phyloP scores from a whole-genome alignment of 2,329 filamentous ascomycete species.

The Trichoderma koningiopsis region DNA sequence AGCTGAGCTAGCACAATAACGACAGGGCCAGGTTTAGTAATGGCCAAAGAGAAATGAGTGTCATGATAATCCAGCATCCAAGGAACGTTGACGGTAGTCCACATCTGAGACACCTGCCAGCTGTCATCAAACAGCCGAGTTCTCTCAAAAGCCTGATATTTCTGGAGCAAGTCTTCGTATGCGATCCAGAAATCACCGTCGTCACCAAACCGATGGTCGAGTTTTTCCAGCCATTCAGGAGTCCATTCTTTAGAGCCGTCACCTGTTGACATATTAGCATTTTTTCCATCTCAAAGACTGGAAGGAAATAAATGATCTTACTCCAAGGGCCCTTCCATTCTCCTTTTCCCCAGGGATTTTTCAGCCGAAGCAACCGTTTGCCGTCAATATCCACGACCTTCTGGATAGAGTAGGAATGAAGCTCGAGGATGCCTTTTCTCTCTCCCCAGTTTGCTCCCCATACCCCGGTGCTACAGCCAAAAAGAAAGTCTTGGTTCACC shows the following conservation, averaged over 20 bases:
- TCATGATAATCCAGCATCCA: slow-evolving; percentile 60
- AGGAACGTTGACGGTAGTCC: slow-evolving; percentile 56
- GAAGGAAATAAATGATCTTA: slow-evolving; percentile 26
- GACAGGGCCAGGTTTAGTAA: slow-evolving; percentile 52
- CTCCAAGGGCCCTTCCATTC: slow-evolving; percentile 84
- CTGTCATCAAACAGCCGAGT: slow-evolving; percentile 60
- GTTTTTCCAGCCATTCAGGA: slow-evolving; percentile 71
- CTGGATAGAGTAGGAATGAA: slow-evolving; percentile 65
- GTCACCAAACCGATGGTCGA: slow-evolving; percentile 74
- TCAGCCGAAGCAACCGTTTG: slow-evolving; percentile 64
- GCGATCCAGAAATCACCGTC: slow-evolving; percentile 69
- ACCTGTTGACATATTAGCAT: slow-evolving; percentile 38
- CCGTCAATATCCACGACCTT: slow-evolving; percentile 59
- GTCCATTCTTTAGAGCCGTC: slow-evolving; percentile 87
- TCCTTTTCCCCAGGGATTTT: slow-evolving; percentile 78
- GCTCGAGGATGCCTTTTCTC: slow-evolving; percentile 59
- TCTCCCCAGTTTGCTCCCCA: slow-evolving; percentile 40
- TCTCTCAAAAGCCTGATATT: slow-evolving; percentile 60
- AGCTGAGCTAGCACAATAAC: slow-evolving; percentile 61
- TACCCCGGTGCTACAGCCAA: slow-evolving; percentile 58
- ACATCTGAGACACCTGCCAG: slow-evolving; percentile 52
- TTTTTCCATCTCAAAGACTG: neutral
- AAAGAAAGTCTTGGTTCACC: slow-evolving; percentile 77
- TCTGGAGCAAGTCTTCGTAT: slow-evolving; percentile 60
- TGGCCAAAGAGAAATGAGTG: slow-evolving; percentile 53